Percentiles rank a stretch among this genome's conserved stretches.
Evolutionary conservation across 164 flowering plant species (phyloP).

Genomic region (Macadamia integrifolia): DNA sequence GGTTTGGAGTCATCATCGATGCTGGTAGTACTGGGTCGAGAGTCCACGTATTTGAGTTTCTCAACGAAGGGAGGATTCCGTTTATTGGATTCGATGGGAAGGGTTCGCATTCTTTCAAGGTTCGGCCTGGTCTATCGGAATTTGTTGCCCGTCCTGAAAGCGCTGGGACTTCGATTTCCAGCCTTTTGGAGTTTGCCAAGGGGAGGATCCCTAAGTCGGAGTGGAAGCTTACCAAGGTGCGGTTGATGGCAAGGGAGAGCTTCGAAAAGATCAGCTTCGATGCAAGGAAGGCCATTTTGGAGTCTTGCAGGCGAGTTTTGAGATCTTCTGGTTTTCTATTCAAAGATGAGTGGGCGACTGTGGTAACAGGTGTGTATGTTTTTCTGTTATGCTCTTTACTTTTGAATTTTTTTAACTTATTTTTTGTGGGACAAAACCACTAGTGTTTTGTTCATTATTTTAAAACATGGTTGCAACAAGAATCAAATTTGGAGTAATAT

Average conservation of each 20-base stretch:
- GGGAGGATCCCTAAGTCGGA: slow-evolving; percentile 29
- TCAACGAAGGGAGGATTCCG: slow-evolving; percentile 32
- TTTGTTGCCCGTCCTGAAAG: slow-evolving; percentile 22
- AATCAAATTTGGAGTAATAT: too few relatives aligned
- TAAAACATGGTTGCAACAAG: too few relatives aligned
- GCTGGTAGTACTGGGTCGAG: slow-evolving; percentile 22
- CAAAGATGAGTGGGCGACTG: slow-evolving; percentile 43
- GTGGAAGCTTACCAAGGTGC: slow-evolving; percentile 34
- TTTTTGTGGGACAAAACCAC: not conserved
- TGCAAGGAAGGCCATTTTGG: slow-evolving; percentile 23
- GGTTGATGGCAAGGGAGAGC: slow-evolving; percentile 29
- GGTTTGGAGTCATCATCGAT: slow-evolving; percentile 32
- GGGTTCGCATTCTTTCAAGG: slow-evolving; percentile 15
- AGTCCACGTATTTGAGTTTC: slow-evolving; percentile 37
- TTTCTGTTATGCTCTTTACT: not conserved
- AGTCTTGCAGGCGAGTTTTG: slow-evolving; percentile 31
- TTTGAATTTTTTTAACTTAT: not conserved
- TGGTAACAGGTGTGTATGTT: slow-evolving; percentile 29
- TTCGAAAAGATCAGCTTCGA: slow-evolving; percentile 10
- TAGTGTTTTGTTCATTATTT: too few relatives aligned
- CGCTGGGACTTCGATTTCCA: slow-evolving; percentile 23
- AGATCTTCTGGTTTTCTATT: slow-evolving; percentile 42
- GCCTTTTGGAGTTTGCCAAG: slow-evolving; percentile 34
- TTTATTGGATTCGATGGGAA: slow-evolving; percentile 24
- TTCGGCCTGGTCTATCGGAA: slow-evolving; percentile 20